Base-by-base conservation (phyloP, 768 basidiomycete genomes). In the Phanerochaete carnosa region DNA sequence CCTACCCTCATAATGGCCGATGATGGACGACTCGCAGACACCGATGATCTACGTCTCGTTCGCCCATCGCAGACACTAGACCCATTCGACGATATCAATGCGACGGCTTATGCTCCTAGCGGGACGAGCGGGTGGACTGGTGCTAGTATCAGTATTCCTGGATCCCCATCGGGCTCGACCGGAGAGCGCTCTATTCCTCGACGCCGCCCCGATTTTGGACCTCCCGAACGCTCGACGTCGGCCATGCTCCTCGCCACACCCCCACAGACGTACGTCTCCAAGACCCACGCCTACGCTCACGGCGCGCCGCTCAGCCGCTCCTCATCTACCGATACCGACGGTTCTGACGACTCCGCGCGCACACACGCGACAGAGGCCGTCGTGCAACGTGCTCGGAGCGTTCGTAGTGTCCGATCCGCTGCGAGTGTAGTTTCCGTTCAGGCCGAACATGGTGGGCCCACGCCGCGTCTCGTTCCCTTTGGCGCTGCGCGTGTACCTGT, bases 141-240 rank as follows among this genome's bases (percentile, higher is more conserved):
- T 52, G 77, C 82, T 46, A 80, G 82, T 59, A 69, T 79, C 32
- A 80, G 81, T 59, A 70, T 80, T 30, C 69, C 69, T 1, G 79
- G 78, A 33, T 88, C 88, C 1, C 87, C 87, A 7, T 88, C 88
- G 11, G 79, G 78, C 23, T 90, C 88, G 35, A 88, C 85, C 0
- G 86, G 77, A 23, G 81, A 79, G 23, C 79, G 82, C 54, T 90
- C 88, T 5, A 85, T 88, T 58, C 89, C 88, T 26, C 79, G 83
- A 45, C 77, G 87, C 52, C 79, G 89, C 61, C 79, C 85, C 0
- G 89, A 90, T 72, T 90, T 90, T 68, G 84, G 77, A 11, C 82
- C 83, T n/a, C 83, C 86, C 7, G 77, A 75, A 72, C 68, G 80
- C 74, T 52, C 79, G 78, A 62, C 51, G 19, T 54, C 47, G 75